Conservation (phyloP, 805 yeast species). For the Metschnikowia cubensis region DNA sequence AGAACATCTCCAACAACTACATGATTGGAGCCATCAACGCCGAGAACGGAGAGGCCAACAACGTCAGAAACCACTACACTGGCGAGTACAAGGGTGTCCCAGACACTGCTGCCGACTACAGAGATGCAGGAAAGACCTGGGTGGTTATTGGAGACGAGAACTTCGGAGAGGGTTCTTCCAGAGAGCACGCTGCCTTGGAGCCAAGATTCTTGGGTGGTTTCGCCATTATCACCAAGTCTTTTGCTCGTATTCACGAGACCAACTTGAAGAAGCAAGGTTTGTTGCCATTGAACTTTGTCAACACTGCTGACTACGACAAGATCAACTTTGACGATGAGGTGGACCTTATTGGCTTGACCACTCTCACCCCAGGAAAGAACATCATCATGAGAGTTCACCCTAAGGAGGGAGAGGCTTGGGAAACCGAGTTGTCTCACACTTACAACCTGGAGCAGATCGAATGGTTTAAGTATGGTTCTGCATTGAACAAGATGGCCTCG, state of each 20-base stretch:
- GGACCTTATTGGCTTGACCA: slow-evolving; percentile 79
- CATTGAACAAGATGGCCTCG: slow-evolving; percentile 90
- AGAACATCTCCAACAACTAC: slow-evolving; percentile 97
- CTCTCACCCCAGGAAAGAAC: slow-evolving; percentile 90
- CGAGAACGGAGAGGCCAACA: slow-evolving; percentile 93
- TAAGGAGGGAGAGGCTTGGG: slow-evolving; percentile 79
- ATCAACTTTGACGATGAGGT: slow-evolving; percentile 87
- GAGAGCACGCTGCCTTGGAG: slow-evolving; percentile 99
- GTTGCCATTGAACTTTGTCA: slow-evolving; percentile 90
- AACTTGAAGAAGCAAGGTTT: slow-evolving; percentile 99
- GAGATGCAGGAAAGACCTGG: slow-evolving; percentile 90
- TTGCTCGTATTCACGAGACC: slow-evolving; percentile 99
- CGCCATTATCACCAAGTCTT: slow-evolving; percentile 95
- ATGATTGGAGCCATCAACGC: slow-evolving; percentile 99
- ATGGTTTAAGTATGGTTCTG: slow-evolving; percentile 99
- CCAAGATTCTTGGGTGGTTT: slow-evolving; percentile 99
- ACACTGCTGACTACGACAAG: slow-evolving; percentile 88
- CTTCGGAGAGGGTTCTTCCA: slow-evolving; percentile 99
- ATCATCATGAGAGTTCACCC: slow-evolving; percentile 73
- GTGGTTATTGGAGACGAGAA: slow-evolving; percentile 98
- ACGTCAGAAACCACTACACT: slow-evolving; percentile 83
- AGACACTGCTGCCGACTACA: slow-evolving; percentile 92
- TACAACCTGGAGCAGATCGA: slow-evolving; percentile 95
- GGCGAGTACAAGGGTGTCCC: slow-evolving; percentile 95
- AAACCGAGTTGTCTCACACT: slow-evolving; percentile 89